Base-by-base conservation (phyloP, 1,139 yeast genomes). In the Diutina ranongensis region DNA sequence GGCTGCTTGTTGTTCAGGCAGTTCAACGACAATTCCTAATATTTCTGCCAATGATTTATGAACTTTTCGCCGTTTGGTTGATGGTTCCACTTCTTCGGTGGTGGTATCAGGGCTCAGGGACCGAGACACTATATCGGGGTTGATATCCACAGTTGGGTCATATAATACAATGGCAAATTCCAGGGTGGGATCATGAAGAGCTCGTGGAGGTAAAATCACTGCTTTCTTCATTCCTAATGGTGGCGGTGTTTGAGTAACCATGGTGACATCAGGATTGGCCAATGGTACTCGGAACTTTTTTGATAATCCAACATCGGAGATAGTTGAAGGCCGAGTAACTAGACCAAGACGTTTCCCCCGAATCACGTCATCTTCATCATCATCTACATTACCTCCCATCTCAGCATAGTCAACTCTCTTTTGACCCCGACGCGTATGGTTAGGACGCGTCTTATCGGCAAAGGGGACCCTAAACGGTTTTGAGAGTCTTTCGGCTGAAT, bases 161-260 rank as follows among this genome's bases (percentile, higher is more conserved):
- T 87, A 92, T 44, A 92, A 68, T 1, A 92, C 97, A 47, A 94
- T 87, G 1, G 98, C 97, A 58, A 87, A 82, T 60, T 92, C 97
- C 50, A 83, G 87, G 46, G 82, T 73, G 0, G 99, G 98, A 62
- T 92, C 98, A 58, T 89, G 94, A 16, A 92, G 69, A 0, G 98
- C 95, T 48, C 92, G 67, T 2, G 98, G 96, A 15, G 88, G 86
- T 44, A 85, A 61, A 2, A 77, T 71, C 1, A 81, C 74, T 52
- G 79, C 78, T 36, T 82, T 75, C 50, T 83, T 75, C 46, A 88
- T 87, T 0, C 97, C 97, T 49, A 89, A 65, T 0, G 88, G 80
- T 0, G 94, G 89, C 1, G 94, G 86, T 2, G 58, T 58, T n/a
- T 31, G 35, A n/a, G 5, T 12, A 12, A 18, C 21, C 27, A 18